Evolutionary conservation across 306 rosid genomes (phyloP), one percentile per base, ranked within the genome.

Genomic region (Vachellia collinsii): DNA sequence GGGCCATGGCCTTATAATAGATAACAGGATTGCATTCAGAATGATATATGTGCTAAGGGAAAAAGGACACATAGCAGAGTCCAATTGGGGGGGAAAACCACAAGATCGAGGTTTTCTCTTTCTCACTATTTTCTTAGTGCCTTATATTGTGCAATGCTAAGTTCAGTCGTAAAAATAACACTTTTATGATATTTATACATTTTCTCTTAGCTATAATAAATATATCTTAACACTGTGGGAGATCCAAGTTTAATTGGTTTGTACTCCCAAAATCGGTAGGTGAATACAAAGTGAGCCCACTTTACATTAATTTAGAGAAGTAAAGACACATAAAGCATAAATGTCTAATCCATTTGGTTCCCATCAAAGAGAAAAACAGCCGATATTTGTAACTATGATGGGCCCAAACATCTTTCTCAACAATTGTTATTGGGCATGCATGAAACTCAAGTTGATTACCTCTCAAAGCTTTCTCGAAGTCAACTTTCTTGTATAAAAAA

Each of bases 401-500:
- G 29, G 5, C 29, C 3, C 29, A n/a, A 54, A 54, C 62, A 54
- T 54, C 11, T n/a, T 54, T 54, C 29, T 54, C 29, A 54, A n/a
- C 62, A 54, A n/a, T 54, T 19, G 29, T 10, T 37, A 22, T 47
- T n/a, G 43, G 34, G 50, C 80, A 53, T 1, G 25, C 62, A 19
- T 66, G 84, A 42, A 74, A 66, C 19, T 8, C n/a, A 73, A 50
- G 59, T 23, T 46, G 65, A 48, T 8, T 22, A 20, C 38, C 50
- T 29, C 75, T 7, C 22, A 61, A 23, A 80, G 59, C 62, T 53
- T 74, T 12, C 41, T 67, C 42, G 39, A 54, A 67, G 36, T 67
- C 80, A 67, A 23, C 8, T 11, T 46, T 69, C 34, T 29, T n/a
- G 3, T n/a, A 78, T 69, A 25, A 58, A 58, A n/a, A n/a, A n/a